Percentiles rank a stretch among this genome's conserved stretches.
Evolutionary conservation across 208 protist species (phyloP).

Genomic region (Novymonas esmeraldas): DNA sequence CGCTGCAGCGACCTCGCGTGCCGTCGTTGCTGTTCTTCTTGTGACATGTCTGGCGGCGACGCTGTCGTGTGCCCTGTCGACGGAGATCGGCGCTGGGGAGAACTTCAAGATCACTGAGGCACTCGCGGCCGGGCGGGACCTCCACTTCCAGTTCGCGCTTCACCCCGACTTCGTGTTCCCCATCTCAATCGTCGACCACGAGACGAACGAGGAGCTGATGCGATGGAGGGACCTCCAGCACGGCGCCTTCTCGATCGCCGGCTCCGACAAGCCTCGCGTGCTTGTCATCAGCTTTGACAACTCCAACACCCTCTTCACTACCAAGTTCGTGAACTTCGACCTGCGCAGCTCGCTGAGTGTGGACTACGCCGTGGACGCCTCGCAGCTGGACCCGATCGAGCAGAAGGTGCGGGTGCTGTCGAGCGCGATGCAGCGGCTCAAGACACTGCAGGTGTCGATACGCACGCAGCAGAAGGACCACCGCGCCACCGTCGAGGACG

Average conservation of each 20-base stretch:
- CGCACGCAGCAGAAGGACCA: conserved; percentile 64
- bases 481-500: conserved; percentile 62
- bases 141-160: conserved; percentile 63
- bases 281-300: conserved; percentile 64
- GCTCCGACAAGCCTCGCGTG: conserved; percentile 6
- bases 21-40: background rate
- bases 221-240: conserved; percentile 26
- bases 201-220: conserved; percentile 19
- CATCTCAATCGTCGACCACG: conserved; percentile 29
- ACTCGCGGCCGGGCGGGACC: conserved; percentile 24
- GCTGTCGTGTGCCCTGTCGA: conserved; percentile 23
- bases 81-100: conserved; percentile 32
- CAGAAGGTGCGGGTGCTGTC: conserved; percentile 40
- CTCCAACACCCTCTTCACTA: conserved; percentile 35
- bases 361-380: conserved; percentile 21
- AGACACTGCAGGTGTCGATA: conserved; percentile 57
- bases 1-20: background rate
- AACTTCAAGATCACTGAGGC: conserved; percentile 40
- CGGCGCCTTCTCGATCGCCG: conserved; percentile 42
- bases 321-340: conserved; percentile 48
- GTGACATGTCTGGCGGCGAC: background rate
- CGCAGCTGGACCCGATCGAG: conserved; percentile 79
- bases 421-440: conserved; percentile 36
- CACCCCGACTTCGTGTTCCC: conserved; percentile 29
- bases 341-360: conserved; percentile 42